Conservation (phyloP, 768 basidiomycete genomes). For the Suillus americanus region DNA sequence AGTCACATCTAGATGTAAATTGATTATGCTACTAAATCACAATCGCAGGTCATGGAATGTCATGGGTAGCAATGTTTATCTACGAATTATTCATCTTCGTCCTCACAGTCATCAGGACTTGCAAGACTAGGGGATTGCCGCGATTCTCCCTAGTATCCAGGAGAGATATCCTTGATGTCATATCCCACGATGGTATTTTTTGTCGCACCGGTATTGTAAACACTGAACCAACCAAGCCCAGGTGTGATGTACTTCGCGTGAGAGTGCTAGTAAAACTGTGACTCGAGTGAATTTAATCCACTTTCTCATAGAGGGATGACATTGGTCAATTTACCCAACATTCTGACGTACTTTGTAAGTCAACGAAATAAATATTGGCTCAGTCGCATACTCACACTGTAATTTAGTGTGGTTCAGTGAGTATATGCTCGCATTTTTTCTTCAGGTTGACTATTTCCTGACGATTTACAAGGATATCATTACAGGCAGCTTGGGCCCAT, state of each 20-base stretch:
- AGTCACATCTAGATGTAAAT: background rate
- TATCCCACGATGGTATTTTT: conserved; percentile 52
- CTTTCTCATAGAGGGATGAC: conserved; percentile 44
- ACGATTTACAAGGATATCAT: conserved; percentile 13
- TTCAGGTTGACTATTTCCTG: background rate
- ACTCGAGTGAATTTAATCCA: background rate
- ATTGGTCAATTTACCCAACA: conserved; percentile 49
- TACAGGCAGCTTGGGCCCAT: conserved; percentile 45
- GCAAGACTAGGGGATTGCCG: conserved; percentile 31
- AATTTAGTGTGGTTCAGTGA: background rate
- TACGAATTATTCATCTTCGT: conserved; percentile 49
- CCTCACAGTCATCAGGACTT: conserved; percentile 47
- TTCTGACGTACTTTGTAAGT: conserved; percentile 39
- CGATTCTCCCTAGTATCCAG: conserved; percentile 19
- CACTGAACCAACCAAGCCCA: conserved; percentile 15
- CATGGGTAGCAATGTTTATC: conserved; percentile 53
- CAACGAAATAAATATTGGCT: background rate
- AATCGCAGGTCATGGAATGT: conserved; percentile 28
- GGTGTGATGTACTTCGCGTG: conserved; percentile 59
- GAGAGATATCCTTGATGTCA: conserved; percentile 39
- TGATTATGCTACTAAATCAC: background rate
- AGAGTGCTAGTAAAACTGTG: conserved; percentile 24
- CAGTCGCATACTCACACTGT: background rate
- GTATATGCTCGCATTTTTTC: background rate
- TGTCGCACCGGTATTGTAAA: background rate